Base-by-base conservation (phyloP, 1,284 basidiomycete species). In the Moniliophthora roreri region DNA sequence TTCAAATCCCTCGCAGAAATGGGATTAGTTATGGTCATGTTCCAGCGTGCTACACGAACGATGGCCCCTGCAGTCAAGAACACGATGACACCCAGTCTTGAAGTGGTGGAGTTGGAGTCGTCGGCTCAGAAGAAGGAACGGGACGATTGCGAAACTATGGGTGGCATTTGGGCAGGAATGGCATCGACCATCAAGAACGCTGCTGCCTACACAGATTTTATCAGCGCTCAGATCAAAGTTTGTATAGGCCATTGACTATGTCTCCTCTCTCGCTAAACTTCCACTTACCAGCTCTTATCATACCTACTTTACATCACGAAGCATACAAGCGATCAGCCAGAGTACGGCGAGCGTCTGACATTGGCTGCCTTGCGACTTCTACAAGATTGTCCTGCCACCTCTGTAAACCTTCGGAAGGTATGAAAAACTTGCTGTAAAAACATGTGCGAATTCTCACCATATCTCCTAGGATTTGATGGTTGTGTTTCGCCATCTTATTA, bases 1-100 rank as follows among this genome's bases (percentile, higher is more conserved):
- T 97, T 98, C 79, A 98, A 98, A 71, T 91, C 98, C 11, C 76
- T 98, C 21, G 89, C 92, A 5, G 97, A 99, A 70, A 91, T 97
- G 76, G 93, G 93, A 6, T 91, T 97, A 73, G 88, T 95, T 16
- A 87, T 98, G 60, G 93, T 97, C 38, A 84, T 95, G 39, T 90
- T 98, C 69, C 88, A 93, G 57, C 95, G 98, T 71, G 51, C 51
- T 48, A 35, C 41, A 18, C 51, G 55, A 18, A 45, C 26, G 23
- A 50, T 86, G 51, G 23, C 38, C 5, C 77, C 86, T 7, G 79
- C 85, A 24, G 84, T 97, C 59, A 84, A 88, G 61, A 78, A 84
- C 35, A 89, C 90, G 36, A 80, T 96, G 39, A 80, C 84, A 5
- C 78, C 90, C 9, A 87, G 89, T 21, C 87, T 96, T 62, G 82